Evolutionary conservation across 306 rosid species (phyloP).

Genomic region (Coriaria nepalensis): DNA sequence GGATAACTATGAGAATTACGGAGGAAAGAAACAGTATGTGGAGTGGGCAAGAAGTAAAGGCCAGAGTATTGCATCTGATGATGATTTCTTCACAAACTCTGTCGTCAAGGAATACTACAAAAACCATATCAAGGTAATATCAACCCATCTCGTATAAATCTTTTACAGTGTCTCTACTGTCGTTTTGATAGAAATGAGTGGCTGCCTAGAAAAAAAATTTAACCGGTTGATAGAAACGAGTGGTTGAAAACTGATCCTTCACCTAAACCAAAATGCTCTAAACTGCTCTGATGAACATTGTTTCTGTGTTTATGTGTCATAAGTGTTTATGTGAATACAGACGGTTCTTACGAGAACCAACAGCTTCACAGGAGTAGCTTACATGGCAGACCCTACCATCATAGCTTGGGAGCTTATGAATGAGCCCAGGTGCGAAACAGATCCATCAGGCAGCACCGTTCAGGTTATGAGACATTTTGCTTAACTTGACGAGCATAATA

Average conservation of each 20-base stretch:
- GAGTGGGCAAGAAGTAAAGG: conserved; percentile 85
- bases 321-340: conserved; percentile 22
- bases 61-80: conserved; percentile 53
- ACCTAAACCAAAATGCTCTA: not conserved
- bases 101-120: conserved; percentile 56
- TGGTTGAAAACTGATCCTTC: too few species aligned
- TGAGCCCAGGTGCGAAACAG: conserved; percentile 68
- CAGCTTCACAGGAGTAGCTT: conserved; percentile 54
- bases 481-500: too few species aligned
- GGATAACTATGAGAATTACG: conserved; percentile 55
- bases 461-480: conserved; percentile 33
- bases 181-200: not conserved
- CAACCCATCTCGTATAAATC: not conserved
- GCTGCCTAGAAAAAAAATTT: too few species aligned
- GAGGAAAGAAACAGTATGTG: conserved; percentile 87
- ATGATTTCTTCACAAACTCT: conserved; percentile 71
- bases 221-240: too few species aligned
- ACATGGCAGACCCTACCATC: conserved; percentile 79
- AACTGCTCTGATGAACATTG: not conserved
- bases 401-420: conserved; percentile 99
- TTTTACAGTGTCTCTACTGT: not conserved
- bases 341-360: conserved; percentile 59
- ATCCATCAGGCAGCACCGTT: conserved; percentile 56
- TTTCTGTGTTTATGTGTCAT: not conserved
- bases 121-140: conserved; percentile 63